These are phyloP conservation scores for Chaetomium globosum DNA, from an alignment of 2,329 filamentous ascomycete species.

Conservation along the genomic window DNA sequence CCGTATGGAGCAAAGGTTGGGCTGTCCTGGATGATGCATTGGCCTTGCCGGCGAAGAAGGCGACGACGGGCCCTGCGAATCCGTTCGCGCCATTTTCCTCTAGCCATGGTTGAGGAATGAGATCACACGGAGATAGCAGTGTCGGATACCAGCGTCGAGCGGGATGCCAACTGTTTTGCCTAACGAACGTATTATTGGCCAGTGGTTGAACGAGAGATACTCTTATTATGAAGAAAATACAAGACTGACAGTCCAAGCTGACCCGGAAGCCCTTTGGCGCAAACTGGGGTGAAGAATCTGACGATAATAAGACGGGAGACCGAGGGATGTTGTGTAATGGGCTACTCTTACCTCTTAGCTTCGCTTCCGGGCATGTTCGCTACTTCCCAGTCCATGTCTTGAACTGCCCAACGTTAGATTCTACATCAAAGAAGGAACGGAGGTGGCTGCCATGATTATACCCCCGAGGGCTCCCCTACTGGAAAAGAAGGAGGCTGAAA, in stretches of 20 bases:
- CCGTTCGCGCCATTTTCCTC: conserved; percentile 16
- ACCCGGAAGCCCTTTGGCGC: neutral
- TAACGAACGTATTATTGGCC: neutral
- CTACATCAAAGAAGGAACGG: neutral
- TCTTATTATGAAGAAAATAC: neutral
- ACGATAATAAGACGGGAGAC: neutral
- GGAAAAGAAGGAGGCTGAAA: neutral
- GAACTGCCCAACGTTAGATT: neutral
- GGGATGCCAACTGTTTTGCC: neutral
- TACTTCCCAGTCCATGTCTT: neutral
- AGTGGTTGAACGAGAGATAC: neutral
- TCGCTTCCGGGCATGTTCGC: neutral
- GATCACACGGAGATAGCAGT: too few relatives aligned
- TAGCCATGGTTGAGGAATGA: neutral
- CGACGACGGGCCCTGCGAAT: conserved; percentile 13
- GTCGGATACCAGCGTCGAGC: neutral
- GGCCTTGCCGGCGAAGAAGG: neutral
- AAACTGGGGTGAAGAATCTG: neutral
- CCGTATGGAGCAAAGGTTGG: neutral
- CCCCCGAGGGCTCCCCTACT: neutral
- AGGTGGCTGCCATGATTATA: neutral
- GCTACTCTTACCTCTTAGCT: neutral
- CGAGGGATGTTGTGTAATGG: neutral
- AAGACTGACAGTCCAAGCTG: neutral
- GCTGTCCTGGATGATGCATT: neutral